A percentile compares a stretch with the other conserved stretches of the same genome.
Evolutionary conservation across 495 filamentous ascomycete genomes (phyloP).

Genomic region (Terfezia claveryi): DNA sequence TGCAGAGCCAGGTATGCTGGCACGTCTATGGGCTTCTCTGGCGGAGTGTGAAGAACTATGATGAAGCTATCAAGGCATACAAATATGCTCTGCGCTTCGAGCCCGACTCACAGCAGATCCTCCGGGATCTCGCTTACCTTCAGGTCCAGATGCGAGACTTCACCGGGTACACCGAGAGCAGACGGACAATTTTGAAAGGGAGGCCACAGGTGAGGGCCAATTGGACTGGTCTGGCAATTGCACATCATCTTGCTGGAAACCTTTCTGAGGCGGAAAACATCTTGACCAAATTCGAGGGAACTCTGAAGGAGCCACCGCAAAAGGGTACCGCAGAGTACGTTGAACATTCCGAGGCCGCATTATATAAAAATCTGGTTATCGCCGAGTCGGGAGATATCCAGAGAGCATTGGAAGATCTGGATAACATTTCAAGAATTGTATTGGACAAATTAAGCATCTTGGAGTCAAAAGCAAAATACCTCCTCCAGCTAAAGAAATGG

Average conservation of each 20-base stretch:
- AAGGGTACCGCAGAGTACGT: constrained; percentile 52
- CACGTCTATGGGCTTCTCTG: constrained; percentile 96
- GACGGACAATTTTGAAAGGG: constrained; percentile 61
- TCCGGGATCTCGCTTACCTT: constrained; percentile 75
- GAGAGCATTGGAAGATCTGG: constrained; percentile 68
- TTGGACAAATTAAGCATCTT: constrained; percentile 74
- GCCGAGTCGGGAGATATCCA: constrained; percentile 62
- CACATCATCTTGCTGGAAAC: constrained; percentile 72
- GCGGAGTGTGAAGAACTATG: constrained; percentile 82
- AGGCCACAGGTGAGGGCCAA: constrained; percentile 62
- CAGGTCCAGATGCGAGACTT: constrained; percentile 96
- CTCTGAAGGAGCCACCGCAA: constrained; percentile 38
- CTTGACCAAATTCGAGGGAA: constrained; percentile 77
- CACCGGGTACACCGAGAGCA: constrained; percentile 72
- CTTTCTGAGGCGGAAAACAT: constrained; percentile 72
- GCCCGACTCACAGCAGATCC: constrained; percentile 80
- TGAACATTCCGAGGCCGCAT: constrained; percentile 83
- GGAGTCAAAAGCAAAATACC: constrained; percentile 71
- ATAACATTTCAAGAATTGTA: constrained; percentile 48
- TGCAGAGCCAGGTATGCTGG: constrained; percentile 99
- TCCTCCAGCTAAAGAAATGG: constrained; percentile 51
- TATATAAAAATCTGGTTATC: constrained; percentile 94
- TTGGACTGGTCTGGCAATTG: constrained; percentile 89
- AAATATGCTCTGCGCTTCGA: constrained; percentile 81
- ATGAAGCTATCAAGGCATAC: constrained; percentile 97